phyloP scores from a whole-genome alignment of 2,329 filamentous ascomycete genomes.

The Colletotrichum sp. region DNA sequence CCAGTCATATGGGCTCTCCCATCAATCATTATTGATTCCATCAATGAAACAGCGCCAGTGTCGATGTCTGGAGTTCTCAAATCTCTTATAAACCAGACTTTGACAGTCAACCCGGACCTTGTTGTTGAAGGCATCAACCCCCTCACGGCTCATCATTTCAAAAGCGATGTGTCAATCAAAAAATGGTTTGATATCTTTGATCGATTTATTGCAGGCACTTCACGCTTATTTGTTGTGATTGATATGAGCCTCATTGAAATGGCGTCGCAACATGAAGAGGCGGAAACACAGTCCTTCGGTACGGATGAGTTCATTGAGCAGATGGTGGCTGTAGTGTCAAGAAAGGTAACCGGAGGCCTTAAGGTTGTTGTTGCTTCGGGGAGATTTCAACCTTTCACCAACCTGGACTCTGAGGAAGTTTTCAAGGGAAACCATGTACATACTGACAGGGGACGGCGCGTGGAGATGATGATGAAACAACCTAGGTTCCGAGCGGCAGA shows the following conservation, averaged over 20 bases:
- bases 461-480: neutral
- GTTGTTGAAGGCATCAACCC: accelerated
- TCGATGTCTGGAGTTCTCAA: accelerated
- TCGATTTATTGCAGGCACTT: accelerated
- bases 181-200: neutral
- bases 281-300: accelerated
- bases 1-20: neutral
- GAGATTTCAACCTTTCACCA: accelerated
- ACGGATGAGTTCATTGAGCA: neutral
- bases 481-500: neutral
- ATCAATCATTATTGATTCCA: accelerated
- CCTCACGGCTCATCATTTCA: neutral
- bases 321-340: accelerated
- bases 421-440: accelerated
- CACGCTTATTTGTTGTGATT: neutral
- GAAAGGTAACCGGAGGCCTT: accelerated
- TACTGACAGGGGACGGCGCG: neutral
- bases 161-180: neutral
- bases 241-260: neutral
- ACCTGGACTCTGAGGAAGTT: accelerated
- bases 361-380: neutral
- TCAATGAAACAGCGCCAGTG: accelerated
- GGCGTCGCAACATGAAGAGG: neutral
- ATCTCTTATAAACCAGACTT: neutral
- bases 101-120: neutral